phyloP scores from a whole-genome alignment of 164 flowering plant genomes.

The Kalanchoe fedtschenkoi region DNA sequence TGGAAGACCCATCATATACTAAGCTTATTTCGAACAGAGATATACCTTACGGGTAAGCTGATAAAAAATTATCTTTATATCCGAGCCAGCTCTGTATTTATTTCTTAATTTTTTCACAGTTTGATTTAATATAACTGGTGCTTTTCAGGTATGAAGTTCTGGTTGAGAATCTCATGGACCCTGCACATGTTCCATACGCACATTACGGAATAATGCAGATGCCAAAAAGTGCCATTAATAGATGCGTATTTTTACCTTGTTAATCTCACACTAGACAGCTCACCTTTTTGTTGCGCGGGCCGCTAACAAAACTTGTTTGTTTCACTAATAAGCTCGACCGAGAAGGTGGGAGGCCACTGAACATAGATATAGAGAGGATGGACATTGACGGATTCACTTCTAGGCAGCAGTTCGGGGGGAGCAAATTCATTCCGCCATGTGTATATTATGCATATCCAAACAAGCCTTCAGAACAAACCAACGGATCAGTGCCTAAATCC shows the following conservation, averaged over 20 bases:
- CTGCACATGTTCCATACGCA: constrained; percentile 89
- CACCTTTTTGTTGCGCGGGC: not conserved
- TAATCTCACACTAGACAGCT: not conserved
- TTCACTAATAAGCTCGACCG: constrained; percentile 48
- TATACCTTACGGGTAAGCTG: constrained; percentile 72
- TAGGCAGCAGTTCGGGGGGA: constrained; percentile 25
- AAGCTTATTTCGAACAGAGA: constrained; percentile 55
- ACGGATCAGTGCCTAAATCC: constrained; percentile 24
- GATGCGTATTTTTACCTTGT: constrained; percentile 24
- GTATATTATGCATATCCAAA: constrained; percentile 26
- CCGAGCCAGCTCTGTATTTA: no score
- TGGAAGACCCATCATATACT: constrained; percentile 82
- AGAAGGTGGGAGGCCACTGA: constrained; percentile 58
- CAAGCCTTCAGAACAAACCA: constrained; percentile 9
- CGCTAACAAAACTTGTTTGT: constrained; percentile 2
- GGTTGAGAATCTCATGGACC: constrained; percentile 91
- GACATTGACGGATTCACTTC: constrained; percentile 38
- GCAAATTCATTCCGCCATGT: constrained; percentile 49
- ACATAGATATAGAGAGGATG: constrained; percentile 23
- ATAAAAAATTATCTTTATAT: not conserved
- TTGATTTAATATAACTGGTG: not conserved
- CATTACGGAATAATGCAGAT: constrained; percentile 65
- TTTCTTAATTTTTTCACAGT: not conserved
- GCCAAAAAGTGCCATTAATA: constrained; percentile 20
- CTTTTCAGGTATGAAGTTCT: constrained; percentile 77